Percentiles rank a stretch among this genome's conserved stretches.
Evolutionary conservation across 2,329 filamentous ascomycete genomes (phyloP).

Genomic region (Ophiocordyceps camponoti-saundersi): DNA sequence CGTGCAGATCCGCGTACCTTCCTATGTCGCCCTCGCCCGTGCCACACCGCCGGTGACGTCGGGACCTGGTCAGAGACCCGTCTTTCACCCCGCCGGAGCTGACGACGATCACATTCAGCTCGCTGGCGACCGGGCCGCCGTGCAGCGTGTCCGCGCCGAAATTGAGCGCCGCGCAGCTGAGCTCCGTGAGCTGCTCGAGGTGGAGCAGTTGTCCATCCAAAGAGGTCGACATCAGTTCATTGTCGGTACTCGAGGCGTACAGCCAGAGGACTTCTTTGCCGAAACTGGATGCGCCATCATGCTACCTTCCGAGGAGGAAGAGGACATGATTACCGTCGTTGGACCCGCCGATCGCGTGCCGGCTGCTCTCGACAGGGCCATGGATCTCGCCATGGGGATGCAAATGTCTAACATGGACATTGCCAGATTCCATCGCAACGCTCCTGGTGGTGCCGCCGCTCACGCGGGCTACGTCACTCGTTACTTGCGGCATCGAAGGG

Average conservation of each 20-base stretch:
- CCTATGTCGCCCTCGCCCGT: conserved; percentile 59
- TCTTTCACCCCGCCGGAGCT: conserved; percentile 52
- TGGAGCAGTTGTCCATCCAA: conserved; percentile 69
- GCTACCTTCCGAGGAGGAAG: conserved; percentile 59
- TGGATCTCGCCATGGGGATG: conserved; percentile 79
- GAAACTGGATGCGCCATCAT: conserved; percentile 85
- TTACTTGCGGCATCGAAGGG: conserved; percentile 68
- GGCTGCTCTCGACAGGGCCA: conserved; percentile 62
- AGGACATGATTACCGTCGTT: conserved; percentile 70
- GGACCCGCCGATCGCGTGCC: conserved; percentile 61
- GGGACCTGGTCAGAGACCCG: conserved; percentile 44
- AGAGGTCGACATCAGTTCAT: conserved; percentile 89
- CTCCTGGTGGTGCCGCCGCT: conserved; percentile 51
- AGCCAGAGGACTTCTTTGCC: conserved; percentile 70
- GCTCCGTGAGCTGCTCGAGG: conserved; percentile 56
- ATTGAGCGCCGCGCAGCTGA: conserved; percentile 67
- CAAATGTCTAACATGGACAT: conserved; percentile 72
- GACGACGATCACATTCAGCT: conserved; percentile 66
- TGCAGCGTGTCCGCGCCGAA: conserved; percentile 61
- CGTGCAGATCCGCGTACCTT: conserved; percentile 67
- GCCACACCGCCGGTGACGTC: conserved; percentile 49
- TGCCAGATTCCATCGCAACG: conserved; percentile 59
- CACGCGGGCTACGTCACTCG: conserved; percentile 79
- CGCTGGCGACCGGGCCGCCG: conserved; percentile 68
- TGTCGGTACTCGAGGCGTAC: conserved; percentile 65